These are phyloP conservation scores for Zangia roseola DNA, from an alignment of 768 basidiomycete genomes.

Conservation along the genomic window DNA sequence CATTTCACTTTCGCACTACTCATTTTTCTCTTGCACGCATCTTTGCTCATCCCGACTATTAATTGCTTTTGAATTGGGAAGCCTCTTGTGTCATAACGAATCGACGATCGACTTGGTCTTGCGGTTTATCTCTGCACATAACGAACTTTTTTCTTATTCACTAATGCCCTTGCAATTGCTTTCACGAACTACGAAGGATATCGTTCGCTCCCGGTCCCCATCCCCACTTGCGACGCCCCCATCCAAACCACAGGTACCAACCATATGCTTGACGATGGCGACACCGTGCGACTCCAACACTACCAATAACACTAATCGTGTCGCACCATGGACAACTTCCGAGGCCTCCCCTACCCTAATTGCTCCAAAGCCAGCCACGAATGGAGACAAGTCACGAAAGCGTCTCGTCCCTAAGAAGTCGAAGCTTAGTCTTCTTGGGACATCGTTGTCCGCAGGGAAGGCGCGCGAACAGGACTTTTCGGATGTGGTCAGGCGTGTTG, in stretches of 20 bases:
- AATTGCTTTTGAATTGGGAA: constrained; percentile 17
- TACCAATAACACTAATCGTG: constrained; percentile 27
- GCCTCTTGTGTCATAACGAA: constrained; percentile 24
- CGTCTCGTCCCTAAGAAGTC: constrained; percentile 74
- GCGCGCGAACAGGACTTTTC: constrained; percentile 49
- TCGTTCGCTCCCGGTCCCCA: constrained; percentile 24
- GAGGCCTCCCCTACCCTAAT: constrained; percentile 16
- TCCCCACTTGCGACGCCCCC: constrained; percentile 29
- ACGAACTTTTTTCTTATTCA: constrained; percentile 21
- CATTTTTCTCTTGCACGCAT: neutral
- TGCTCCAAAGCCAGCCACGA: constrained; percentile 28
- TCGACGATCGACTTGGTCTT: constrained; percentile 20
- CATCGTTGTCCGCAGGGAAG: constrained; percentile 26
- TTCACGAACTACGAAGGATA: constrained; percentile 30
- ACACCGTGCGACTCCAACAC: constrained; percentile 55
- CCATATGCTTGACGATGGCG: constrained; percentile 69
- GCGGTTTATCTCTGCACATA: constrained; percentile 22
- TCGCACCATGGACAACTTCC: constrained; percentile 22
- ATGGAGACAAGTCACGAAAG: constrained; percentile 32
- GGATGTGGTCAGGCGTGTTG: constrained; percentile 57
- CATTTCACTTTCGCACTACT: constrained; percentile 1
- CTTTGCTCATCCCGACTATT: neutral
- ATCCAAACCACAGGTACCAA: constrained; percentile 43
- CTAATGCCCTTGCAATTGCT: constrained; percentile 31
- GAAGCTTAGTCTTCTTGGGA: constrained; percentile 51